phyloP scores from a whole-genome alignment of 2,329 filamentous ascomycete species.

The Mycosphaerelloides madeirae region DNA sequence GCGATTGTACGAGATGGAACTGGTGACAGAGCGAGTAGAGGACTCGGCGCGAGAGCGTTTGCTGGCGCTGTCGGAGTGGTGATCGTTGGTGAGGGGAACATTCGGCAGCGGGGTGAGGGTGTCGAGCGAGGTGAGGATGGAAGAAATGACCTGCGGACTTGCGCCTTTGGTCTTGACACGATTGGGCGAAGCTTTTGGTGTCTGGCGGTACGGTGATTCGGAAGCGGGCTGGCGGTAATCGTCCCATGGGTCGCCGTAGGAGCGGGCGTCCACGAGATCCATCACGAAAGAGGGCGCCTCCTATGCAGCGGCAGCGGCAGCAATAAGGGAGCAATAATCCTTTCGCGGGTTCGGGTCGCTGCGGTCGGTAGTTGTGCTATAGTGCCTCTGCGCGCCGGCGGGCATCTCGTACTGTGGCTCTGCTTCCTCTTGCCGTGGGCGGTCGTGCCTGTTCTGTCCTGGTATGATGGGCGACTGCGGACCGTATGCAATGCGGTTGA shows the following conservation, averaged over 20 bases:
- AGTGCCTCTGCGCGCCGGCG: too few species aligned
- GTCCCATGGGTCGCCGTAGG: neutral
- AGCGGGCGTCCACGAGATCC: neutral
- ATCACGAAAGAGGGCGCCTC: too few species aligned
- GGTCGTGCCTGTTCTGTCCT: too few species aligned
- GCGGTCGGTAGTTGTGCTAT: too few species aligned
- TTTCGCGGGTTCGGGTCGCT: too few species aligned
- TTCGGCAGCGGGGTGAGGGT: constrained; percentile 24
- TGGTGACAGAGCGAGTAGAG: constrained; percentile 20
- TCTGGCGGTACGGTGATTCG: neutral
- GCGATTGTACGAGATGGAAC: constrained; percentile 19
- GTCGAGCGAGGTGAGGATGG: constrained; percentile 58
- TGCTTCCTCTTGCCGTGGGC: too few species aligned
- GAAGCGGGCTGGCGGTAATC: neutral
- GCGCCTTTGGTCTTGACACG: constrained; percentile 41
- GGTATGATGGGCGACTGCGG: too few species aligned
- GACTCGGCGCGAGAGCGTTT: constrained; percentile 19
- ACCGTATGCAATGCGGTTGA: too few species aligned
- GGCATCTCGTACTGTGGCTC: too few species aligned
- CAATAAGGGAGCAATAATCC: too few species aligned
- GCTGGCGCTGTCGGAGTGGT: constrained; percentile 19
- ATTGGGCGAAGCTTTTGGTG: constrained; percentile 13
- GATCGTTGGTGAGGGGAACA: constrained; percentile 13
- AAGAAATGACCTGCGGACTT: constrained; percentile 65
- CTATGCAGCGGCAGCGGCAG: too few species aligned